Base-by-base conservation (phyloP, 495 filamentous ascomycete genomes). In the Penicillium silybi region DNA sequence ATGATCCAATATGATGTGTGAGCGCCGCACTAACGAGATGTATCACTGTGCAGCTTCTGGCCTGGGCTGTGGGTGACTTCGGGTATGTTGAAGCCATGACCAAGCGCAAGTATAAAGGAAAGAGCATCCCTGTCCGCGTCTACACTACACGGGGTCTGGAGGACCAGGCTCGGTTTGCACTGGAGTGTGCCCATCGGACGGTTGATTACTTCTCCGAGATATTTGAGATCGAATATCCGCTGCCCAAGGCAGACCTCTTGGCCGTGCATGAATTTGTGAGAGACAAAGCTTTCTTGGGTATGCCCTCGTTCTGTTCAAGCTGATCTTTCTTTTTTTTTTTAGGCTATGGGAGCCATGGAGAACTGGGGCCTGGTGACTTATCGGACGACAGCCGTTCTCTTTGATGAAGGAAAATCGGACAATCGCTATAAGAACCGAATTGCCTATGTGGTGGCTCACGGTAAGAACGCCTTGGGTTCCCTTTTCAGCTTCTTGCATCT, bases 301-400 rank as follows among this genome's bases (percentile, higher is more conserved):
- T n/a, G 8, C 16, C 0, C 9, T 29, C 11, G 29, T 32, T 34
- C 5, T 1, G 16, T 18, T 20, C 15, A 48, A 18, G 19, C 29
- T 32, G 9, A 32, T 32, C 11, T 9, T 29, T 29, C n/a, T 32
- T 13, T 13, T 15, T 15, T 13, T 32, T 11, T 10, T 10, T 66
- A 87, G 83, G 82, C 81, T 44, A 79, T 82, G 74, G 83, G 84
- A 53, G 85, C 85, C 38, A 87, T 87, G 81, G 80, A 85, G 63
- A 92, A 97, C 65, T 98, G 93, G 93, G 93, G 93, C 56, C 78
- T 98, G 44, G 85, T 98, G 19, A 98, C 93, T 5, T 98, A 98
- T 68, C 83, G 93, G 58, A 93, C 91, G 9, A 96, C 89, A 9
- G 91, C 90, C 6, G 85, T 98, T 40, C 75, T 98, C 6, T 97